Base-by-base conservation (phyloP, 805 yeast genomes). In the Isabelozyma rhagii region DNA sequence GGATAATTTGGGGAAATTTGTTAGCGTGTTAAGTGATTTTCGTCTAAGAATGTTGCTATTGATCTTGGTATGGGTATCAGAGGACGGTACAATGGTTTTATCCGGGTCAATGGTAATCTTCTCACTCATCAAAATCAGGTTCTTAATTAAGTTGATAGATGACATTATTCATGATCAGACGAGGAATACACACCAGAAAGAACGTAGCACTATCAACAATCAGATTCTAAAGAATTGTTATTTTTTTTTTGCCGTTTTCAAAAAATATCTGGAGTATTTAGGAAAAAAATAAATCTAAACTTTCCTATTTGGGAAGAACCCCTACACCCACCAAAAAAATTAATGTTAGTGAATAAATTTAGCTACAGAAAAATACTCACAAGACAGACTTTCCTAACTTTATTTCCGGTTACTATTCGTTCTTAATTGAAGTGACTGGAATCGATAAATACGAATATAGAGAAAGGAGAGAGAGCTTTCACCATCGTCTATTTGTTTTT, bases 81-180 rank as follows among this genome's bases (percentile, higher is more conserved):
- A 13, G n/a, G 36, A 10, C 36, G n/a, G 10, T 31, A 13, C n/a
- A 6, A 44, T 69, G 74, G 41, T 14, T 39, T 15, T 31, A 31
- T 31, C 36, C 10, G 36, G 36, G n/a, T 31, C 36, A 31, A 31
- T 31, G 36, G 8, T 31, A 31, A 31, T 10, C 36, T 31, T 31
- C 36, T 31, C 36, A 31, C n/a, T 31, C 36, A 31, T 21, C 36
- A 45, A 28, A n/a, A 45, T 45, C 34, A 41, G 39, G 36, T 39
- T 46, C n/a, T 46, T 46, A 28, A 46, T 29, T 27, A 46, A 28
- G 28, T 46, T 46, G 13, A 46, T 46, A 11, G 48, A 46, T 10
- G 48, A 46, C 48, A 46, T 46, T n/a, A 27, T 46, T 14, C 36
- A 31, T 31, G 36, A 31, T 31, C 36, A 31, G 11, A 18, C 31